Evolutionary conservation across 1,284 basidiomycete genomes (phyloP).

Genomic region (Pseudomicrostroma phylloplanum): DNA sequence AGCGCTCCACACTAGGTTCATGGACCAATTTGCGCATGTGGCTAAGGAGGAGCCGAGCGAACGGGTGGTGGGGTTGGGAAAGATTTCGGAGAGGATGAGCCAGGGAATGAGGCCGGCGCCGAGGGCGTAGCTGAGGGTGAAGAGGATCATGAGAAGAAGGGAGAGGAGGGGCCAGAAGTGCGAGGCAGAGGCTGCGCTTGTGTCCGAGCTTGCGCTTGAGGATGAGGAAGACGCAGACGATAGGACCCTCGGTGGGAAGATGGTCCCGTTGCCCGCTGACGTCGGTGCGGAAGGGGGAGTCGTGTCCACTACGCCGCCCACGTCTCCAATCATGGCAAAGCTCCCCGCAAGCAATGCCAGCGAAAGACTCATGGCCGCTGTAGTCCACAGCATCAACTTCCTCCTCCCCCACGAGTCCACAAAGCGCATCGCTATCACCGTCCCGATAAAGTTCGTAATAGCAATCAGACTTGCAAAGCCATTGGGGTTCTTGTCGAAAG

Average conservation of each 20-base stretch:
- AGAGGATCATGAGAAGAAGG: constrained; percentile 25
- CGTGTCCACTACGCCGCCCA: constrained; percentile 12
- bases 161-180: constrained; percentile 25
- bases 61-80: constrained; percentile 25
- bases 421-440: constrained; percentile 28
- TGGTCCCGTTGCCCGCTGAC: background rate
- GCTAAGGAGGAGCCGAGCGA: constrained; percentile 27
- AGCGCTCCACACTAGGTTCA: constrained; percentile 13
- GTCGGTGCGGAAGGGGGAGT: background rate
- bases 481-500: constrained; percentile 35
- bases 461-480: constrained; percentile 34
- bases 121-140: constrained; percentile 29
- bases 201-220: background rate
- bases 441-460: constrained; percentile 36
- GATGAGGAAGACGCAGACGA: too few species aligned
- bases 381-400: constrained; percentile 35
- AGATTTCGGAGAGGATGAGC: constrained; percentile 39
- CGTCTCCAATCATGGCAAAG: constrained; percentile 22
- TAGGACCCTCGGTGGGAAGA: too few species aligned
- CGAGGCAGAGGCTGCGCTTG: background rate
- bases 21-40: constrained; percentile 25
- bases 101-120: constrained; percentile 40
- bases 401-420: constrained; percentile 34
- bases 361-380: constrained; percentile 20
- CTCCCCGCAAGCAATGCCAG: constrained; percentile 27